Evolutionary conservation across 352 stramenopile species (phyloP).

Genomic region (Elongisporangium undulatum): DNA sequence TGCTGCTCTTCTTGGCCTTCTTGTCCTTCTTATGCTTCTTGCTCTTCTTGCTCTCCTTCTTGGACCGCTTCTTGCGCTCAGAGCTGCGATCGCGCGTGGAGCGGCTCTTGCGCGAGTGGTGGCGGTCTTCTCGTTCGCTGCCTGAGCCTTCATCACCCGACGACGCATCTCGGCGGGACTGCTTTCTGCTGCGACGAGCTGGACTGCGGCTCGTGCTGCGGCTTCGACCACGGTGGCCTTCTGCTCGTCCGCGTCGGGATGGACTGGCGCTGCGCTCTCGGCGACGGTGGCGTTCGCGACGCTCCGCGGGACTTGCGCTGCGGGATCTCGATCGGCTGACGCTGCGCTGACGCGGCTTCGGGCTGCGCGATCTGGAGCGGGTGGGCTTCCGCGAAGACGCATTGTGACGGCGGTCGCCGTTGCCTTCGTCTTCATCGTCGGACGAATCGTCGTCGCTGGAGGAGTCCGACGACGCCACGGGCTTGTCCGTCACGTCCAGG

Average conservation of each 20-base stretch:
- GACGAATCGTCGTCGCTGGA: constrained; percentile 42
- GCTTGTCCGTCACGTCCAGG: constrained; percentile 41
- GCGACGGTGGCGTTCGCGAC: not conserved
- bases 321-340: constrained; percentile 3
- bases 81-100: constrained; percentile 12
- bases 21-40: constrained; percentile 46
- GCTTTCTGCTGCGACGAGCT: constrained; percentile 2
- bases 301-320: not conserved
- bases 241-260: constrained; percentile 7
- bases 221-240: constrained; percentile 12
- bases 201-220: constrained; percentile 13
- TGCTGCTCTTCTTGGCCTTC: constrained; percentile 27
- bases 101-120: constrained; percentile 3
- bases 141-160: not conserved
- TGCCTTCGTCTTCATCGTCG: constrained; percentile 22
- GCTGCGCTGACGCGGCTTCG: constrained; percentile 16
- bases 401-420: constrained; percentile 9
- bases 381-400: not conserved
- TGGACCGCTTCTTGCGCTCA: constrained; percentile 6
- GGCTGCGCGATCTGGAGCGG: constrained; percentile 14
- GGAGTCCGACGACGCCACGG: constrained; percentile 25
- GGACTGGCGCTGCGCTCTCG: constrained; percentile 9
- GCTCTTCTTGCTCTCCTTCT: constrained; percentile 29
- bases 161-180: not conserved
- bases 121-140: not conserved